phyloP scores from a whole-genome alignment of 2,329 filamentous ascomycete genomes.

The Lachnellula arida region DNA sequence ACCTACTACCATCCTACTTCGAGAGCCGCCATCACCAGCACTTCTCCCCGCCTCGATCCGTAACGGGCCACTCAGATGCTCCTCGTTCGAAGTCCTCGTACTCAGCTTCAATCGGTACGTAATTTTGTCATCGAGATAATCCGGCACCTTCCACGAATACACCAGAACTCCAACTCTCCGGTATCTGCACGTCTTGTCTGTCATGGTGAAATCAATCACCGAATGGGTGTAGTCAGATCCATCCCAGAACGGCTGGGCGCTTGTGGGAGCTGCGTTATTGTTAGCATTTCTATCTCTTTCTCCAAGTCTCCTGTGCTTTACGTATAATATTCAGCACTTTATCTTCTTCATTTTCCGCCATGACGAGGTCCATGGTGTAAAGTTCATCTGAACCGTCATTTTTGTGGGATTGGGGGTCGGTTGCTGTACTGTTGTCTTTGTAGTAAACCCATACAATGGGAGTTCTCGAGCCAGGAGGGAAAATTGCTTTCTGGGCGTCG shows the following conservation, averaged over 20 bases:
- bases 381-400: neutral
- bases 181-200: neutral
- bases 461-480: neutral
- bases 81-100: neutral
- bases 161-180: neutral
- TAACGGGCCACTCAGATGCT: neutral
- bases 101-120: neutral
- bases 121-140: neutral
- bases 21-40: neutral
- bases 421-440: neutral
- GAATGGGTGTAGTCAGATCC: neutral
- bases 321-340: neutral
- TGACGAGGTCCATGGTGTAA: neutral
- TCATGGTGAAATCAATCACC: neutral
- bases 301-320: neutral
- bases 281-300: neutral
- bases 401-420: neutral
- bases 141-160: neutral
- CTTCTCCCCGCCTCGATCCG: neutral
- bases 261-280: neutral
- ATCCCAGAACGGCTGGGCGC: neutral
- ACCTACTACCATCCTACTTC: neutral
- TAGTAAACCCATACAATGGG: neutral
- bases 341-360: neutral
- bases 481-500: neutral